Evolutionary conservation across 371 early-diverging fungal species (phyloP).

Genomic region (Syncephalis plumigaleata): DNA sequence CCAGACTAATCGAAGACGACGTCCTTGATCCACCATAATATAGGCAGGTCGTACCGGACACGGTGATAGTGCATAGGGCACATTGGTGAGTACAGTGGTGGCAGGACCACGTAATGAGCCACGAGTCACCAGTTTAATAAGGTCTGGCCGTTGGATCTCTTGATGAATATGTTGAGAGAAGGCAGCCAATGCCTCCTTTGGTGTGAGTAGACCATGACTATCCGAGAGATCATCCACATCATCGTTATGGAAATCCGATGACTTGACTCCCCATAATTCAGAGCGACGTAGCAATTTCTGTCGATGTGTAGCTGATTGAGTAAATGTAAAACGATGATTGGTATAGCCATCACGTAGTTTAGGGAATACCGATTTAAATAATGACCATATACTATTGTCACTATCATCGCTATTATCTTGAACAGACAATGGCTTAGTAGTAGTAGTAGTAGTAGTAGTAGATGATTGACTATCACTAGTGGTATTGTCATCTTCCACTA

Average conservation of each 20-base stretch:
- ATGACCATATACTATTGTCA: neutral
- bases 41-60: conserved; percentile 34
- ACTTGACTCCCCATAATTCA: neutral
- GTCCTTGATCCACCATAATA: conserved; percentile 15
- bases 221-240: neutral
- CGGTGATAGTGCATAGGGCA: conserved; percentile 34
- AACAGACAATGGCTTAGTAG: no score
- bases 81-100: conserved; percentile 9
- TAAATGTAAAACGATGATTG: neutral
- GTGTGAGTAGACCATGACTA: conserved; percentile 5
- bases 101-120: conserved; percentile 4
- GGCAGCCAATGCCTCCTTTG: conserved; percentile 17
- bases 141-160: conserved; percentile 5
- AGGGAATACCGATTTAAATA: neutral
- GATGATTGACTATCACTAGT: no score
- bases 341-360: neutral
- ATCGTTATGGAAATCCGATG: conserved; percentile 10
- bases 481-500: no score
- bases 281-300: neutral
- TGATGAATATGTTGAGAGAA: conserved; percentile 15
- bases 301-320: neutral
- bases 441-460: no score
- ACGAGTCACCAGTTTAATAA: conserved; percentile 8
- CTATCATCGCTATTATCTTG: neutral
- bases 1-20: conserved; percentile 42